These are phyloP conservation scores for Fulvia fulva DNA, from an alignment of 2,329 filamentous ascomycete species.

Conservation along the genomic window DNA sequence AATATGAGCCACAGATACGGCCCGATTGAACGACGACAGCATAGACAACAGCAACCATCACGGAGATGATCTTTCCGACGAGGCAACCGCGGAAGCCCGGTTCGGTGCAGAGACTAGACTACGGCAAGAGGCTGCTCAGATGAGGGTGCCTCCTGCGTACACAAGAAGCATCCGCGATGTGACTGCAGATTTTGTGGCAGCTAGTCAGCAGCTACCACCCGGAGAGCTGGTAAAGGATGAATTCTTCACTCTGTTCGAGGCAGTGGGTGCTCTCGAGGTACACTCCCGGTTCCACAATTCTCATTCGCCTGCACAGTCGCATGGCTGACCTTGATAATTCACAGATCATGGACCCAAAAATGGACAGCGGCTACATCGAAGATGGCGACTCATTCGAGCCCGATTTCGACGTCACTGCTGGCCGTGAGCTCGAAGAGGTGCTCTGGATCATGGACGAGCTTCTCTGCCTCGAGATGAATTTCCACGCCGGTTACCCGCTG, in stretches of 20 bases:
- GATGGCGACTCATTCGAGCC: conserved; percentile 79
- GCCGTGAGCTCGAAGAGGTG: conserved; percentile 55
- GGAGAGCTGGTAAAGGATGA: conserved; percentile 93
- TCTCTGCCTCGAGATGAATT: conserved; percentile 90
- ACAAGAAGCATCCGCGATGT: conserved; percentile 28
- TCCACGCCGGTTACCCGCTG: conserved; percentile 93
- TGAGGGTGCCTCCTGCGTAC: neutral
- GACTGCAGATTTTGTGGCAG: conserved; percentile 33
- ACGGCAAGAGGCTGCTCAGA: conserved; percentile 25
- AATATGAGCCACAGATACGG: neutral
- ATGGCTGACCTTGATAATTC: neutral
- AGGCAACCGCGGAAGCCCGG: conserved; percentile 11
- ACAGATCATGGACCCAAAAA: conserved; percentile 99
- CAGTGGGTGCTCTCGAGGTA: conserved; percentile 78
- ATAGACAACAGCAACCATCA: neutral
- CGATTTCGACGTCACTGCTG: conserved; percentile 39
- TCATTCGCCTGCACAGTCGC: too few relatives aligned
- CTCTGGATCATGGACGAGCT: conserved; percentile 93
- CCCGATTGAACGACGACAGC: conserved; percentile 1
- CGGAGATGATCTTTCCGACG: conserved; percentile 2
- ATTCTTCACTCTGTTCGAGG: conserved; percentile 88
- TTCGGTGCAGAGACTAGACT: conserved; percentile 24
- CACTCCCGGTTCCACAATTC: neutral
- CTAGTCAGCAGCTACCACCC: conserved; percentile 54
- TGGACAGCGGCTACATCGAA: conserved; percentile 87